Base-by-base conservation (phyloP, 768 basidiomycete genomes). In the Rhizopogon roseolus region DNA sequence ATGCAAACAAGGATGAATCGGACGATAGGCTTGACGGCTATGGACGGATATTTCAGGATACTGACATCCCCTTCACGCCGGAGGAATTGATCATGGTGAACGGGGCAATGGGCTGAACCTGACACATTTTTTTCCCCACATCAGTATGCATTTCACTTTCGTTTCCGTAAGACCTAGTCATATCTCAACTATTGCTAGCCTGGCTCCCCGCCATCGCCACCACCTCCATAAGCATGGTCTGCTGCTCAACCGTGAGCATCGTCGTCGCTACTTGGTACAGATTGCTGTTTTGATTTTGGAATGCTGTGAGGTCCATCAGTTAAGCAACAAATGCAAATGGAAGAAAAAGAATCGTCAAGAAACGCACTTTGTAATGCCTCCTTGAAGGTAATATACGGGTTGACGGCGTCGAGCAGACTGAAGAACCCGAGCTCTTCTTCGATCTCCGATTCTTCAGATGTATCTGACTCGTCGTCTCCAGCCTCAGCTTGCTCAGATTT, bases 371-470 rank as follows among this genome's bases (percentile, higher is more conserved):
- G 84, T 59, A 94, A 69, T 25, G 89, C 87, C 55, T 80, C 79
- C 67, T 90, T 86, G 78, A 95, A 95, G 0, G 82, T 76, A 43
- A 75, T 67, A 64, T 94, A 94, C 4, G 86, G 84, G 62, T 94
- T 80, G 51, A 92, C 83, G 51, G 70, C 78, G 57, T 95, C 93
- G 39, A 95, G 76, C 44, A 90, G 82, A 62, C 89, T 93, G 66
- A 93, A 82, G 68, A 87, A 93, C 6, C 89, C 86, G 8, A 94
- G 79, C 66, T 95, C 93, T 63, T 95, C 91, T 48, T 84, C 81
- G 50, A 92, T 84, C 1, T 77, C 81, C 14, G 80, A 85, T 36
- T 80, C 84, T 9, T 77, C 79, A 4, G 72, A 74, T 0, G 71
- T 75, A 0, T 75, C 75, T 0, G 76, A 70, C 4, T 50, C 60